Evolutionary conservation across 805 yeast genomes (phyloP).

Genomic region (Barnettozyma pratensis): DNA sequence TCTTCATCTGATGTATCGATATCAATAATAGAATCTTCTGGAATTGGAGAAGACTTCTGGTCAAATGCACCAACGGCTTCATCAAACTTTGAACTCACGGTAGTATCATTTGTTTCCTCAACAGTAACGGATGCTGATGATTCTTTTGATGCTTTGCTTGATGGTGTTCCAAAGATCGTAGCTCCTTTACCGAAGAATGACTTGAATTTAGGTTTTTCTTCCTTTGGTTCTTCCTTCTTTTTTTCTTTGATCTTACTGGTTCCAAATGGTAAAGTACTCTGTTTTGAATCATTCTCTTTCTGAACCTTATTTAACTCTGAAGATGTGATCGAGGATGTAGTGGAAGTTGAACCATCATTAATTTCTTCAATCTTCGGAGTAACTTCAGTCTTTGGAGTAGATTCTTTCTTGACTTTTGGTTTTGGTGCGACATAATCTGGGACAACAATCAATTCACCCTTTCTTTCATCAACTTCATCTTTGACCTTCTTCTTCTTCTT

Average conservation of each 20-base stretch:
- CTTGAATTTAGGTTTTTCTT: constrained; percentile 25
- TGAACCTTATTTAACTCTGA: neutral
- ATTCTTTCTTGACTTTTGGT: constrained; percentile 18
- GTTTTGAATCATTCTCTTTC: constrained; percentile 1
- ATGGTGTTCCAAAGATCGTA: constrained; percentile 27
- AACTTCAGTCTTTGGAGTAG: constrained; percentile 18
- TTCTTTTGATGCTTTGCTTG: neutral
- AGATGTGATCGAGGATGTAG: neutral
- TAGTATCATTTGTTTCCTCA: constrained; percentile 3
- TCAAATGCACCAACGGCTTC: constrained; percentile 7
- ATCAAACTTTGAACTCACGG: constrained; percentile 7
- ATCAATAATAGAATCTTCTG: constrained; percentile 2
- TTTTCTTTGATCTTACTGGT: neutral
- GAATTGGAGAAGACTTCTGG: constrained; percentile 1
- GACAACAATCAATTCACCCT: constrained; percentile 21
- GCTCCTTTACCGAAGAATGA: constrained; percentile 32
- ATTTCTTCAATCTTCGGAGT: constrained; percentile 19
- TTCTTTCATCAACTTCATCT: constrained; percentile 14
- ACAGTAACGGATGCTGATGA: constrained; percentile 7
- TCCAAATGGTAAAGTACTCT: constrained; percentile 4
- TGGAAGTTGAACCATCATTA: neutral
- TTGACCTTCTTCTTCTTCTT: constrained; percentile 15
- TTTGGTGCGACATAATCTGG: constrained; percentile 24
- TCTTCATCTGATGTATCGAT: constrained; percentile 2
- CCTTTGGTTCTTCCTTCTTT: constrained; percentile 15